phyloP scores from a whole-genome alignment of 208 protist genomes.

The Crithidia sp. region DNA sequence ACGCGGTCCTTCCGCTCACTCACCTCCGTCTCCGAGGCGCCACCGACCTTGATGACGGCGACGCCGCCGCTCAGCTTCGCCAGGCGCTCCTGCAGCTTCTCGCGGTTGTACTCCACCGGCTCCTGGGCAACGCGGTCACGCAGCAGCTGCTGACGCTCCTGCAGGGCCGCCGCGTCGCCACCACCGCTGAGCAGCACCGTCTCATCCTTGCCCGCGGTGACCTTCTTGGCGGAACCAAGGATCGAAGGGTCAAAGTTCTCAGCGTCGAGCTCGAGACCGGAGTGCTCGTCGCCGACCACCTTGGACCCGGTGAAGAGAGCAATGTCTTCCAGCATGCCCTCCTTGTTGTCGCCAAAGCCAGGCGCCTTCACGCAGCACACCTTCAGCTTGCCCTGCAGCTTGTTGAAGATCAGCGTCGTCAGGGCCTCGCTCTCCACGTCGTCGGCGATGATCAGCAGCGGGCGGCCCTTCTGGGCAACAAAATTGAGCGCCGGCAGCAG shows the following conservation, averaged over 20 bases:
- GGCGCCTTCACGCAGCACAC: conserved; percentile 97
- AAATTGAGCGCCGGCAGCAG: conserved; percentile 94
- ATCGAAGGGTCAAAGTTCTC: conserved; percentile 76
- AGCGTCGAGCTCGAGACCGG: conserved; percentile 85
- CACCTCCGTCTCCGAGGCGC: conserved; percentile 98
- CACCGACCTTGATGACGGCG: conserved; percentile 97
- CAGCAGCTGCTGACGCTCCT: conserved; percentile 95
- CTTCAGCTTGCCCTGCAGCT: conserved; percentile 88
- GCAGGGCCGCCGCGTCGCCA: conserved; percentile 91
- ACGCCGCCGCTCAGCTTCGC: conserved; percentile 98
- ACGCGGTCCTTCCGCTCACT: conserved; percentile 99
- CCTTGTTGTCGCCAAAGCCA: conserved; percentile 99
- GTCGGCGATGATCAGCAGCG: conserved; percentile 99
- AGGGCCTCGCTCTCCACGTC: conserved; percentile 98
- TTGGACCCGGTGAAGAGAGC: conserved; percentile 97
- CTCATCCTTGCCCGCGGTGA: conserved; percentile 96
- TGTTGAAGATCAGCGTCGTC: conserved; percentile 90
- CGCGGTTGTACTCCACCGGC: conserved; percentile 95
- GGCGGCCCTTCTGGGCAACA: conserved; percentile 75
- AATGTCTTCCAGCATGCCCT: conserved; percentile 98
- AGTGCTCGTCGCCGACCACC: conserved; percentile 93
- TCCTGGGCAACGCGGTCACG: conserved; percentile 85
- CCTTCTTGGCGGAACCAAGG: conserved; percentile 82
- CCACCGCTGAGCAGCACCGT: conserved; percentile 97
- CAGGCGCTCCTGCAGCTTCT: conserved; percentile 98